These are phyloP conservation scores for Raffaelea albimanens DNA, from an alignment of 2,329 filamentous ascomycete species.

Conservation along the genomic window DNA sequence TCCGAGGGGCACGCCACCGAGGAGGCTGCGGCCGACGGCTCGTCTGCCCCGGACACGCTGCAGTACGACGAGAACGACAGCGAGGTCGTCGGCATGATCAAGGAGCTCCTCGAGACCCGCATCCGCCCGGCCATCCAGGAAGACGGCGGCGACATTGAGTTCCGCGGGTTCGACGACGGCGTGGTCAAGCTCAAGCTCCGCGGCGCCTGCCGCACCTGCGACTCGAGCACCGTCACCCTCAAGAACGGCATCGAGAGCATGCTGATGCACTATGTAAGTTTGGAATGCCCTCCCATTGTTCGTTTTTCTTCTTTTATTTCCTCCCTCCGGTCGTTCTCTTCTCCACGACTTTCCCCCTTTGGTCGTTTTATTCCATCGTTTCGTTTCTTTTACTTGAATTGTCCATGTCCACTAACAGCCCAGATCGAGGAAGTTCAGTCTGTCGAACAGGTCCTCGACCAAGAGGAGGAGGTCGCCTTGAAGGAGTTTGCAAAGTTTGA, in stretches of 20 bases:
- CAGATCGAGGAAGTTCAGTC: conserved; percentile 93
- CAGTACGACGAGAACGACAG: conserved; percentile 83
- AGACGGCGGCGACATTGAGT: conserved; percentile 96
- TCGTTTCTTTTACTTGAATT: too few relatives aligned
- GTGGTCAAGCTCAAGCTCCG: conserved; percentile 79
- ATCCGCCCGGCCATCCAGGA: conserved; percentile 95
- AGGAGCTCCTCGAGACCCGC: conserved; percentile 89
- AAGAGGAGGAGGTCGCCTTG: conserved; percentile 81
- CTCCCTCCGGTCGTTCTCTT: background rate
- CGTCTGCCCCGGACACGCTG: conserved; percentile 47
- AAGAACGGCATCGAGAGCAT: conserved; percentile 98
- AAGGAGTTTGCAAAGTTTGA: conserved; percentile 92
- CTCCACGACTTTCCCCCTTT: background rate
- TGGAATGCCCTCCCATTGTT: too few relatives aligned
- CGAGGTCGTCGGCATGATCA: conserved; percentile 97
- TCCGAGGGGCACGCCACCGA: conserved; percentile 24
- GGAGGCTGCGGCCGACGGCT: conserved; percentile 36
- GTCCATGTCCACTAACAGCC: background rate
- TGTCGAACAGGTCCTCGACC: conserved; percentile 81
- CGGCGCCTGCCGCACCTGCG: conserved; percentile 90
- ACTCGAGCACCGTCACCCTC: conserved; percentile 90
- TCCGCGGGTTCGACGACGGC: conserved; percentile 78
- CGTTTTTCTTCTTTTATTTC: background rate
- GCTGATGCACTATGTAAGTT: conserved; percentile 87
- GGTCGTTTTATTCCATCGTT: background rate